Percentiles rank a stretch among this genome's conserved stretches.
phyloP scores from a whole-genome alignment of 2,329 filamentous ascomycete species.

The Colletotrichum scovillei region DNA sequence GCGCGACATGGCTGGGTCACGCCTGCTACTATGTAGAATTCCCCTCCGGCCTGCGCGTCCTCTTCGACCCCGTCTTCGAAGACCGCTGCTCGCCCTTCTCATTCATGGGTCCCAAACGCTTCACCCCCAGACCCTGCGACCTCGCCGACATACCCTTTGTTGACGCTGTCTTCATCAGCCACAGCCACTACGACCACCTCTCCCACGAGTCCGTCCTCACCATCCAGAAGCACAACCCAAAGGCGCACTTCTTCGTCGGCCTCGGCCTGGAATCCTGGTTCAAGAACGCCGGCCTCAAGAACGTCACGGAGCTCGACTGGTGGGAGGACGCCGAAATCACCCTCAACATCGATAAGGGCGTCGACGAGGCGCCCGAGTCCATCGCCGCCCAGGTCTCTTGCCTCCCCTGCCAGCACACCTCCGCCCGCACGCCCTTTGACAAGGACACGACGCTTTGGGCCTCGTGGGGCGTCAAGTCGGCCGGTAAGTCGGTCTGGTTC shows the following conservation, averaged over 20 bases:
- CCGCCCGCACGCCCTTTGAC: constrained; percentile 76
- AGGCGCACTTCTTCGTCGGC: constrained; percentile 89
- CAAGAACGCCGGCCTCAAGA: constrained; percentile 72
- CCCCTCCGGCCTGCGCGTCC: constrained; percentile 83
- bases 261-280: constrained; percentile 90
- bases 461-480: constrained; percentile 83
- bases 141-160: constrained; percentile 82
- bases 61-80: constrained; percentile 95
- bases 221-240: constrained; percentile 76
- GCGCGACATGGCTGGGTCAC: constrained; percentile 95
- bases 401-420: constrained; percentile 87
- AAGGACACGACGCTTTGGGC: constrained; percentile 85
- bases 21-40: constrained; percentile 95
- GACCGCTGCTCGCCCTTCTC: constrained; percentile 84
- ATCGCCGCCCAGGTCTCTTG: constrained; percentile 81
- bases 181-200: constrained; percentile 94
- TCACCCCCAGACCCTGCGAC: constrained; percentile 80
- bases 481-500: constrained; percentile 85
- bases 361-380: constrained; percentile 46
- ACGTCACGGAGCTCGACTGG: constrained; percentile 94
- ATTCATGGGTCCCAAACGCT: constrained; percentile 79
- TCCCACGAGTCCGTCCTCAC: constrained; percentile 80
- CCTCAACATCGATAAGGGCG: constrained; percentile 57
- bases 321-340: constrained; percentile 87
- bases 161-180: constrained; percentile 84